Percentiles rank a stretch among this genome's conserved stretches.
Evolutionary conservation across 164 flowering plant genomes (phyloP).

Genomic region (Paratinospora sagittata): DNA sequence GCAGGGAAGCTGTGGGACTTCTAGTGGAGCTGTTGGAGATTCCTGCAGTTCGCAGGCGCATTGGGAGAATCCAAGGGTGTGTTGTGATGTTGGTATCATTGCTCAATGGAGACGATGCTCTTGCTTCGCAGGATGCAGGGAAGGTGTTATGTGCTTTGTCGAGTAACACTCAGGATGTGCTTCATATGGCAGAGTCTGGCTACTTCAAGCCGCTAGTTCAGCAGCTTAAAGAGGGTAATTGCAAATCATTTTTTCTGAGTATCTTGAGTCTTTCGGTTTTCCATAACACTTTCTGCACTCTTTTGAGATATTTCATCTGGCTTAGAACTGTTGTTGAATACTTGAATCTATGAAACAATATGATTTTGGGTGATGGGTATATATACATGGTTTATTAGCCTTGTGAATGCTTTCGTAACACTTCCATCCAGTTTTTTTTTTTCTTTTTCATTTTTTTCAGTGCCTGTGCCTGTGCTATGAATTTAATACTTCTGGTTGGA

Average conservation of each 20-base stretch:
- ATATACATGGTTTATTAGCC: too few relatives aligned
- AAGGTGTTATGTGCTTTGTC: slow-evolving; percentile 56
- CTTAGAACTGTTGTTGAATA: too few relatives aligned
- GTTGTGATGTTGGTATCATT: slow-evolving; percentile 77
- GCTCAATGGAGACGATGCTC: slow-evolving; percentile 55
- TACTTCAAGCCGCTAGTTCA: slow-evolving; percentile 75
- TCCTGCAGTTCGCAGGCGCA: slow-evolving; percentile 38
- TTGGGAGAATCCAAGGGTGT: slow-evolving; percentile 80
- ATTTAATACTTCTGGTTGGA: too few relatives aligned
- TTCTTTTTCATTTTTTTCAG: too few relatives aligned
- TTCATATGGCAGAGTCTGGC: slow-evolving; percentile 94
- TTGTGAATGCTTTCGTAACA: too few relatives aligned
- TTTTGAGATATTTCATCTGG: neutral
- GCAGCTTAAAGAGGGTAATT: slow-evolving; percentile 57
- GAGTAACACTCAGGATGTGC: slow-evolving; percentile 63
- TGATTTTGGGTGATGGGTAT: neutral
- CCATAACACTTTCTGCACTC: neutral
- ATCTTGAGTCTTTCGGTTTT: neutral
- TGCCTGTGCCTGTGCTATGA: too few relatives aligned
- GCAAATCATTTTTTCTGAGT: neutral
- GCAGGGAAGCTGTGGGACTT: slow-evolving; percentile 75
- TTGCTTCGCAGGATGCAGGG: slow-evolving; percentile 53
- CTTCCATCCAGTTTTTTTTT: too few relatives aligned
- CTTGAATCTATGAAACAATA: neutral
- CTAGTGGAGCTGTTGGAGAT: slow-evolving; percentile 46